Base-by-base conservation (phyloP, 768 basidiomycete genomes). In the Austroboletus eburneus region DNA sequence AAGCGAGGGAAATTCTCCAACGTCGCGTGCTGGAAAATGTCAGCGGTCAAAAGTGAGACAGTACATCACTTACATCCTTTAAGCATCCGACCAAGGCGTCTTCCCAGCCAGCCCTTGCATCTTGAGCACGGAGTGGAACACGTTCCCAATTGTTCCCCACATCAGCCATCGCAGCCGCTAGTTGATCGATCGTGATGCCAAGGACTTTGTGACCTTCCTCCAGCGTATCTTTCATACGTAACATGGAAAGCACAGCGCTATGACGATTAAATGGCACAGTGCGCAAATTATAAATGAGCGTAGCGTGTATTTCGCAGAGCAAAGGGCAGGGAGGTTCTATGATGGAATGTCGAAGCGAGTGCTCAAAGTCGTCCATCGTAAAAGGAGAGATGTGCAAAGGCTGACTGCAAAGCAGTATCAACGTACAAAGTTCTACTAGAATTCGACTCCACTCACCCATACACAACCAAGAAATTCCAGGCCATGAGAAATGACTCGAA, bases 391-490 rank as follows among this genome's bases (percentile, higher is more conserved):
- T 68, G 51, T 87, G 84, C 14, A 98, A 74, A 2, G 94, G 86
- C 75, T 87, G 84, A 5, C 95, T 96, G 51, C 34, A 25, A 41
- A 44, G 49, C 32, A 43, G 38, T 49, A 43, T 49, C 24, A 58
- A 21, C 38, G 18, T n/a, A n/a, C 36, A n/a, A 27, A 33, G 23
- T 5, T 18, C 32, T 35, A 2, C 12, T 9, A 2, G 38, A 29
- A 9, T 20, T 5, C 25, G n/a, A 48, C 20, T 35, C 51, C 16
- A 24, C 81, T 57, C 63, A 96, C 96, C 93, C 91, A 66, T 94
- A 94, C 43, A 92, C 85, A 43, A 90, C 85, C 45, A 98, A 67
- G 66, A 95, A 95, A 67, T 91, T 93, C 94, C 94, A 99, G 9
- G 81, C 72, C 85, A 90, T 85, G 24, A 98, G 68, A 65, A 97